Percentiles rank a stretch among this genome's conserved stretches.
Conservation (phyloP, 2,329 filamentous ascomycete species). For the Drechslera avenae region DNA sequence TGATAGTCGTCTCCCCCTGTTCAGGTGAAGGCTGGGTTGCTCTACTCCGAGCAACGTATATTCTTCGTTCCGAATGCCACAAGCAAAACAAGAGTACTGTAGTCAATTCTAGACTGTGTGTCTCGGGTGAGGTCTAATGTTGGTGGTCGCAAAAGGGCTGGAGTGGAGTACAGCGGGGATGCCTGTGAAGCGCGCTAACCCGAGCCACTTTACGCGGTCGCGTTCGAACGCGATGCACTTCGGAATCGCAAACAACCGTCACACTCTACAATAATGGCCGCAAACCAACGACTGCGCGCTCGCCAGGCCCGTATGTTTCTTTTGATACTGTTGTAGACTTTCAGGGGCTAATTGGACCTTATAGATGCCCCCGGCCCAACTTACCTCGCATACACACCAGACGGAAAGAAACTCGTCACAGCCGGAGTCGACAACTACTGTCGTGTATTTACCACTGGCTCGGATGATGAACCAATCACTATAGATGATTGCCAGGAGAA, state of each 20-base stretch:
- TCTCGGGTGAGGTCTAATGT: background rate
- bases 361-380: slow-evolving; percentile 84
- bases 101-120: too few relatives aligned
- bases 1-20: too few relatives aligned
- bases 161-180: slow-evolving; percentile 5
- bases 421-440: slow-evolving; percentile 93
- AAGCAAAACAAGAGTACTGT: too few relatives aligned
- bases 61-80: too few relatives aligned
- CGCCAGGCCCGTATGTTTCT: slow-evolving; percentile 41
- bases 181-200: slow-evolving; percentile 12
- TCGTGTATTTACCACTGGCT: slow-evolving; percentile 88
- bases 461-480: slow-evolving; percentile 88
- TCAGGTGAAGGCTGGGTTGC: too few relatives aligned
- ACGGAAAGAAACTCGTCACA: slow-evolving; percentile 85
- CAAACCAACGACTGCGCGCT: slow-evolving; percentile 29
- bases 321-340: background rate
- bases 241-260: slow-evolving; percentile 6
- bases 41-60: too few relatives aligned
- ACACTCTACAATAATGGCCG: slow-evolving; percentile 14
- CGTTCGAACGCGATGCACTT: slow-evolving; percentile 11
- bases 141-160: background rate
- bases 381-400: slow-evolving; percentile 84
- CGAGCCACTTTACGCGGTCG: slow-evolving; percentile 17
- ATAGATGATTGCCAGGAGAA: slow-evolving; percentile 90
- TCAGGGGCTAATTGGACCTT: slow-evolving; percentile 11